Base-by-base conservation (phyloP, 2,329 filamentous ascomycete genomes). In the Xylariaceae sp. region DNA sequence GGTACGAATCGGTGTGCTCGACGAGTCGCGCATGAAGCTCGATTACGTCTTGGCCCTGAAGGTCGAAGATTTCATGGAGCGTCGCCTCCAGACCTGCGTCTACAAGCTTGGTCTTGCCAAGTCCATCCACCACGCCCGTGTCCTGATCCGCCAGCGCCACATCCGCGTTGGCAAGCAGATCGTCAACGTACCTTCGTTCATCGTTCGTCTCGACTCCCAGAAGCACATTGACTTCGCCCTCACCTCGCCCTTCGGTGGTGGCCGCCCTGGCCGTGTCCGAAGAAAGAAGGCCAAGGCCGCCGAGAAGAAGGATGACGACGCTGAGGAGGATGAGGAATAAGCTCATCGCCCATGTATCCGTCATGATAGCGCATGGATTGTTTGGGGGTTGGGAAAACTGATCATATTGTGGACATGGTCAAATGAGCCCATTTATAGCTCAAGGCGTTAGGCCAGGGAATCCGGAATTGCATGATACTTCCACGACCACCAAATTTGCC, bases 11-110 rank as follows among this genome's bases (percentile, higher is more conserved):
- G 93, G 93, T 88, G 93, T 98, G 67, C 89, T 98, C 67, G 93
- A 98, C 73, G 93, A 98, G 81, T 90, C 90, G 71, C 93, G 93
- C 83, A 98, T 98, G 93, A 98, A 96, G 87, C 93, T 98, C 82
- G 93, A 98, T 96, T 96, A 98, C 86, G 93, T 98, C 69, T 79
- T 98, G 69, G 93, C 93, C 76, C 85, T 98, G 51, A 95, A 95
- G 83, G 87, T 94, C 65, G 93, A 98, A 78, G 93, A 98, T 76
- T 98, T 98, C 86, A 83, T 98, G 77, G 93, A 98, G 87, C 91
- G 93, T 66, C 90, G 93, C 74, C 90, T 97, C 61, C 91, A 98
- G 85, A 98, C 93, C 64, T 95, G 91, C 67, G 93, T 98, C 73
- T 97, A 95, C 87, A 97, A 98, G 87, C 90, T 98, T 64, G 93